Evolutionary conservation across 345 rosid genomes (phyloP).

Genomic region (Citrus maxima): DNA sequence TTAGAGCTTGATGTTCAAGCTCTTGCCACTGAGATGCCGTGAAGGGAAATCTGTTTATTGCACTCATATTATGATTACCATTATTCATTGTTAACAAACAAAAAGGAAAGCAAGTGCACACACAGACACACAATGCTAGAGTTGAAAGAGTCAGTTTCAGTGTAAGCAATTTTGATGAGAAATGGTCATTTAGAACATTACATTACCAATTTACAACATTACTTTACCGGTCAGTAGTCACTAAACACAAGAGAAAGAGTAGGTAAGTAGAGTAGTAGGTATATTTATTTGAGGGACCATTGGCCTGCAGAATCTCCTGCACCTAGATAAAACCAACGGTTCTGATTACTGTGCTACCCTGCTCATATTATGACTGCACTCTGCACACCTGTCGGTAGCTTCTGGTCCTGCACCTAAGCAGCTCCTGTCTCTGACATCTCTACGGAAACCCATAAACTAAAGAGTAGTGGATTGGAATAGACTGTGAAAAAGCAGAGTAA

Average conservation of each 20-base stretch:
- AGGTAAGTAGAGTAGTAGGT: conserved; percentile 36
- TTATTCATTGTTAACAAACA: conserved; percentile 2
- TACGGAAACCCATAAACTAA: conserved; percentile 71
- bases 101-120: neutral
- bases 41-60: conserved; percentile 58
- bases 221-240: too few species aligned
- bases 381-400: conserved; percentile 33
- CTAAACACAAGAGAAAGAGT: neutral
- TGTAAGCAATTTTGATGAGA: too few species aligned
- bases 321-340: conserved; percentile 58
- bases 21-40: conserved; percentile 88
- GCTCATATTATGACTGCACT: conserved; percentile 39
- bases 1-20: conserved; percentile 85
- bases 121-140: neutral
- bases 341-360: conserved; percentile 45
- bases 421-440: conserved; percentile 76
- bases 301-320: conserved; percentile 62
- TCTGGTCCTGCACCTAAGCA: conserved; percentile 47
- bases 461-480: conserved; percentile 24
- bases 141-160: neutral
- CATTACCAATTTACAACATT: too few species aligned
- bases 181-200: too few species aligned
- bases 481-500: conserved; percentile 11
- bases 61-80: conserved; percentile 1
- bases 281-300: conserved; percentile 71